Conservation (phyloP, 768 basidiomycete species). For the Russula sp. region DNA sequence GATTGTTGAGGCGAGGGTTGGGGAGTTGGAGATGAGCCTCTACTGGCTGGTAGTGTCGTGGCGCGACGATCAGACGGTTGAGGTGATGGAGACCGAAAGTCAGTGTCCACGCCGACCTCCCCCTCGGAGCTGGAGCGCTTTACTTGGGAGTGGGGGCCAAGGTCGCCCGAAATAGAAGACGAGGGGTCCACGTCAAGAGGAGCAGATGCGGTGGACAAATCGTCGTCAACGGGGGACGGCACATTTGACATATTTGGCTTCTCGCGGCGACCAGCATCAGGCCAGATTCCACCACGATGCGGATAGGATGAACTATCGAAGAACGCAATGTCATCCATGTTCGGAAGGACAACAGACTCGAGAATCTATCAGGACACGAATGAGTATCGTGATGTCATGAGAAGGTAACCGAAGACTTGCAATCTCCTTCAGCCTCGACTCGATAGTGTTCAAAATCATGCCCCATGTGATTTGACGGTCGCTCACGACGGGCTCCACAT, state of each 20-base stretch:
- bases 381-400: constrained; percentile 9
- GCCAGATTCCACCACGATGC: constrained; percentile 86
- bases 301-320: constrained; percentile 66
- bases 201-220: constrained; percentile 33
- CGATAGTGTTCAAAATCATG: constrained; percentile 86
- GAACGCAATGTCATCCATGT: constrained; percentile 98
- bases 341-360: constrained; percentile 91
- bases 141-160: constrained; percentile 21
- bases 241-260: constrained; percentile 14
- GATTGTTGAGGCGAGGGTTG: background rate
- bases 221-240: constrained; percentile 25
- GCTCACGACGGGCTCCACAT: constrained; percentile 91
- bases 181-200: constrained; percentile 27
- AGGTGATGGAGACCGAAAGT: background rate
- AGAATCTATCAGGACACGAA: constrained; percentile 52
- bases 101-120: constrained; percentile 22
- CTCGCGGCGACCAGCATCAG: constrained; percentile 57
- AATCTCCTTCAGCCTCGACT: constrained; percentile 81
- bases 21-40: constrained; percentile 12
- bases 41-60: background rate
- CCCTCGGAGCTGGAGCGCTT: constrained; percentile 33
- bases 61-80: background rate
- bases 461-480: constrained; percentile 92
- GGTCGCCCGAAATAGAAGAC: constrained; percentile 19
- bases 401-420: constrained; percentile 40